phyloP scores from a whole-genome alignment of 495 filamentous ascomycete species.

The Apiosordaria backusii region DNA sequence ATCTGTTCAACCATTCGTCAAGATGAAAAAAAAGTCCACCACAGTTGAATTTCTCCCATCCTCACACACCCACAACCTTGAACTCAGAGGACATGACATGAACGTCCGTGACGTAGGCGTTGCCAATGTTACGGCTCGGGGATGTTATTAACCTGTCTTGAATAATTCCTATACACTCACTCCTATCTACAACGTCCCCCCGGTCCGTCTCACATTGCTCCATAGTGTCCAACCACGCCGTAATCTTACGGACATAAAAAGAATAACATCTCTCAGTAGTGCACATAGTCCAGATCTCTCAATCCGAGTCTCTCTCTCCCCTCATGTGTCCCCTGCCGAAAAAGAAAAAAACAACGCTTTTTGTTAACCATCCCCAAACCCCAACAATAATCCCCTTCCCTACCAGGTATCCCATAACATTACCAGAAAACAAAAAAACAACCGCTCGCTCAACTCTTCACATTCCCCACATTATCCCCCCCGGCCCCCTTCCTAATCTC shows the following conservation, averaged over 20 bases:
- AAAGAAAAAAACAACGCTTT: conserved; percentile 1
- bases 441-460: neutral
- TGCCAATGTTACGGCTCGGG: no score
- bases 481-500: conserved; percentile 4
- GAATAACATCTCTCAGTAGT: no score
- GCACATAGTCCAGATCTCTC: no score
- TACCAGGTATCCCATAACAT: neutral
- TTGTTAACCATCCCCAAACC: neutral
- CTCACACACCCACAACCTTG: no score
- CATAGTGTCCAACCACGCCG: neutral
- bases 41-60: no score
- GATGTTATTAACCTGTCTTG: neutral
- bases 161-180: neutral
- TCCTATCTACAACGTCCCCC: neutral
- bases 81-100: no score
- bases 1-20: no score
- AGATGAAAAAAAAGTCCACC: no score
- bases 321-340: no score
- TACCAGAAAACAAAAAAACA: neutral
- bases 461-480: conserved; percentile 1
- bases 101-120: no score
- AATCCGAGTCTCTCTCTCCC: neutral
- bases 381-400: neutral
- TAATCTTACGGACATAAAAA: neutral
- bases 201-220: neutral